Evolutionary conservation across 768 basidiomycete genomes (phyloP).

Genomic region (Mycena pura): DNA sequence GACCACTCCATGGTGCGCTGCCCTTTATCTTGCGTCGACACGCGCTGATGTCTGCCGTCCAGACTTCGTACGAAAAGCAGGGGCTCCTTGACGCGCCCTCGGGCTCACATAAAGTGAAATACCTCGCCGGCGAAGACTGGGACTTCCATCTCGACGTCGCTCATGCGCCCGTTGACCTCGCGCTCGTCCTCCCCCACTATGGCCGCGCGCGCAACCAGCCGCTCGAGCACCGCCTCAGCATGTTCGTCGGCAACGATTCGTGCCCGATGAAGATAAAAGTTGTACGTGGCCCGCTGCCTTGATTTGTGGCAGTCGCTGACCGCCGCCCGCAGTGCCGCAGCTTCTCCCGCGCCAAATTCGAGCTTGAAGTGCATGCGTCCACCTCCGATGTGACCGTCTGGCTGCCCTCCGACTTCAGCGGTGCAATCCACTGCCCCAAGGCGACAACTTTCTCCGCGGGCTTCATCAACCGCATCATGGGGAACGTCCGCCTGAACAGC

Average conservation of each 20-base stretch:
- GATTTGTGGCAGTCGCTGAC: background rate
- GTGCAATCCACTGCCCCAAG: slow-evolving; percentile 62
- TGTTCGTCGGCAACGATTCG: slow-evolving; percentile 63
- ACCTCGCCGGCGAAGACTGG: slow-evolving; percentile 64
- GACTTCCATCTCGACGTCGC: slow-evolving; percentile 68
- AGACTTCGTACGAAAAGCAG: slow-evolving; percentile 23
- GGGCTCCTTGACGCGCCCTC: slow-evolving; percentile 35
- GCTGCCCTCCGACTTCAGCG: slow-evolving; percentile 82
- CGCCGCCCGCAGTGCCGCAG: slow-evolving; percentile 59
- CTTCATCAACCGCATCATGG: slow-evolving; percentile 72
- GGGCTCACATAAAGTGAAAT: slow-evolving; percentile 72
- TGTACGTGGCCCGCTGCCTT: slow-evolving; percentile 50
- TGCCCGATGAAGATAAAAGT: slow-evolving; percentile 73
- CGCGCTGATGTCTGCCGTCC: background rate
- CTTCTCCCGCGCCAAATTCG: slow-evolving; percentile 59
- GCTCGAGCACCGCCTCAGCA: slow-evolving; percentile 71
- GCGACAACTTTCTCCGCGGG: slow-evolving; percentile 67
- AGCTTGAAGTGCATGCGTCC: slow-evolving; percentile 69
- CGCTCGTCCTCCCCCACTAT: slow-evolving; percentile 78
- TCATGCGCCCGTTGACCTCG: slow-evolving; percentile 62
- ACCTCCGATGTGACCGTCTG: slow-evolving; percentile 76
- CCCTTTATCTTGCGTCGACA: background rate
- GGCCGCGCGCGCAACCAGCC: slow-evolving; percentile 80
- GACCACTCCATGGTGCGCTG: slow-evolving; percentile 46
- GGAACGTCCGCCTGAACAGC: slow-evolving; percentile 57